Evolutionary conservation across 202 grass and related monocot species (phyloP), one percentile per base, ranked within the genome.

Genomic region (Brachypodium distachyon): DNA sequence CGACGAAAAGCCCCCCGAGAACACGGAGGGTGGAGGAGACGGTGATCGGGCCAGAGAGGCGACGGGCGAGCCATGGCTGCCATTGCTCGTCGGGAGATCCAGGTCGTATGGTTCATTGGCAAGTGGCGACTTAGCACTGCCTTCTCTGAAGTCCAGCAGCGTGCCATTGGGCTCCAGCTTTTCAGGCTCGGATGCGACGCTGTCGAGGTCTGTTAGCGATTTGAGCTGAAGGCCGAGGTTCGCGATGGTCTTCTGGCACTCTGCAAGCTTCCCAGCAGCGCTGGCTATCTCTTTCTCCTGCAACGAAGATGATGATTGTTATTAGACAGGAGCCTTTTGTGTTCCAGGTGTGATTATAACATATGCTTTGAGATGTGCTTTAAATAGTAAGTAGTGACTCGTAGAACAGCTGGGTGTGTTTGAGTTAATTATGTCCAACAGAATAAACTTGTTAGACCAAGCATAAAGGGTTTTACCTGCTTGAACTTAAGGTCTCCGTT

Each of bases 161-260:
- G 10, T 66, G 19, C 65, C 82, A 41, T 40, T 77, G 19, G 82
- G 7, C 52, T 85, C 82, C 34, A 81, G 51, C 17, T 85, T 81
- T 52, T 66, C 87, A 27, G 82, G 72, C 28, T 67, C 64, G 0
- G 81, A 0, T 14, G 12, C 28, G 12, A 84, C 77, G 6, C 42
- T n/a, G 4, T 99, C 89, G 4, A 96, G 46, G 57, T 85, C 78
- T n/a, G 96, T 85, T 17, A 99, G 78, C 6, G 83, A 90, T 83
- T 93, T 96, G 32, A 99, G 83, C 66, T 99, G 96, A 29, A 80
- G 85, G 47, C 84, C 83, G 4, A 99, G 89, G 77, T 93, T 96
- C 4, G 92, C 89, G 1, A 99, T 99, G 10, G 96, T 99, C 82
- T 83, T 99, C 52, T 99, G 96, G 82, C 96, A 99, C 74, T 95